Evolutionary conservation across 192 early-diverging fungal species (phyloP).

Genomic region (Mortierella claussenii): DNA sequence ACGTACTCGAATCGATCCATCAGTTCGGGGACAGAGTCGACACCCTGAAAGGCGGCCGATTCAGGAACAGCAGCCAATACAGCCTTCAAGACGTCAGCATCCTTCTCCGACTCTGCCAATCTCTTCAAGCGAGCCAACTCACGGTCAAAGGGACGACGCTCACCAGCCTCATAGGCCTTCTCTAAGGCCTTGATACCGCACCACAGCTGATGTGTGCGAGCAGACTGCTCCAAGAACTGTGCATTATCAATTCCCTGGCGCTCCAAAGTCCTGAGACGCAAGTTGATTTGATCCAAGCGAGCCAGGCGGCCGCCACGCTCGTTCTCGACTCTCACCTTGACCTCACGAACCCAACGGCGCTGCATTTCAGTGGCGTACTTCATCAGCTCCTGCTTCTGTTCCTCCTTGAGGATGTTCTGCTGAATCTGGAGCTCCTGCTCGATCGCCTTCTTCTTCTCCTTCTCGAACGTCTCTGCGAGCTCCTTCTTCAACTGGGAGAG

Average conservation of each 20-base stretch:
- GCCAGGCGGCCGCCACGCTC: conserved; percentile 92
- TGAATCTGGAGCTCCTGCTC: conserved; percentile 59
- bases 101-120: conserved; percentile 66
- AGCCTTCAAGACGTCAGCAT: conserved; percentile 62
- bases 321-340: conserved; percentile 83
- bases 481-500: conserved; percentile 69
- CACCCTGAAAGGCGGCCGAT: conserved; percentile 66
- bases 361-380: conserved; percentile 78
- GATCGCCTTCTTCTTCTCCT: conserved; percentile 49
- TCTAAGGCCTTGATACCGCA: conserved; percentile 75
- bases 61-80: conserved; percentile 73
- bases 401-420: conserved; percentile 50
- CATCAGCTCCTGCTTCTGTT: conserved; percentile 69
- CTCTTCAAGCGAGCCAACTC: conserved; percentile 72
- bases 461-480: conserved; percentile 59
- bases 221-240: conserved; percentile 71
- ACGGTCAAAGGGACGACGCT: conserved; percentile 72
- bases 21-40: conserved; percentile 73
- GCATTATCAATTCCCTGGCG: conserved; percentile 73
- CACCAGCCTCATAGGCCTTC: conserved; percentile 57
- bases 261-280: conserved; percentile 82
- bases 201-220: conserved; percentile 69
- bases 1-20: conserved; percentile 77
- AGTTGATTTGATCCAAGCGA: conserved; percentile 81
- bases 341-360: conserved; percentile 80